Evolutionary conservation across 768 basidiomycete genomes (phyloP).

Genomic region (Scleroderma bovista): DNA sequence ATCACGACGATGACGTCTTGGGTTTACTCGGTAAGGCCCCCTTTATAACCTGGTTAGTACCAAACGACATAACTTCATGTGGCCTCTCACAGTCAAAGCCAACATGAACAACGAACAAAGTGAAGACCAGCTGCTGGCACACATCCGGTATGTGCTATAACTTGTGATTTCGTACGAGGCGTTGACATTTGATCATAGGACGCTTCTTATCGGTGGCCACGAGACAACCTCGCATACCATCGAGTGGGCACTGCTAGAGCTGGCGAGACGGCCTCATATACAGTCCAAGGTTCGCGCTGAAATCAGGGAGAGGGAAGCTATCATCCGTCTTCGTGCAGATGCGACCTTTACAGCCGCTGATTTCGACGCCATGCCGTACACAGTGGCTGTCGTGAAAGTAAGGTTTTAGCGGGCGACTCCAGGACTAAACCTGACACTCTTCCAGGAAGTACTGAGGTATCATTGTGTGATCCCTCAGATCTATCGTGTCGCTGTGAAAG

Average conservation of each 20-base stretch:
- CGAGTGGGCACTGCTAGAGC: conserved; percentile 18
- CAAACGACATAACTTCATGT: neutral
- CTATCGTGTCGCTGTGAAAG: conserved; percentile 25
- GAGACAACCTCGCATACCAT: conserved; percentile 55
- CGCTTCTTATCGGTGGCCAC: conserved; percentile 41
- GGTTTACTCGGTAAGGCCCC: conserved; percentile 48
- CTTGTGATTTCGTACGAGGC: too few species aligned
- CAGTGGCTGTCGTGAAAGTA: conserved; percentile 15
- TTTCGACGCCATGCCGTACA: conserved; percentile 4
- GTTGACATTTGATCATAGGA: conserved; percentile 16
- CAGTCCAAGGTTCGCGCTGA: conserved; percentile 13
- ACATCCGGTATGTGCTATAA: conserved; percentile 33
- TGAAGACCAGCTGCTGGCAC: conserved; percentile 44
- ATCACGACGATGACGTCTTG: conserved; percentile 41
- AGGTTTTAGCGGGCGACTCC: neutral
- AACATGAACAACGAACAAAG: conserved; percentile 44
- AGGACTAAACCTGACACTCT: neutral
- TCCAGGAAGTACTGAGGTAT: conserved; percentile 28
- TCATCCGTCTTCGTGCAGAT: conserved; percentile 9
- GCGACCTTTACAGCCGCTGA: conserved; percentile 6
- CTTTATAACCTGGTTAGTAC: neutral
- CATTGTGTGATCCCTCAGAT: conserved; percentile 30
- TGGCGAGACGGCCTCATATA: conserved; percentile 10
- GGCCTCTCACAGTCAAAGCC: neutral
- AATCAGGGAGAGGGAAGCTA: conserved; percentile 2